Evolutionary conservation across 805 yeast species (phyloP).

Genomic region (Wickerhamia fluorescens): DNA sequence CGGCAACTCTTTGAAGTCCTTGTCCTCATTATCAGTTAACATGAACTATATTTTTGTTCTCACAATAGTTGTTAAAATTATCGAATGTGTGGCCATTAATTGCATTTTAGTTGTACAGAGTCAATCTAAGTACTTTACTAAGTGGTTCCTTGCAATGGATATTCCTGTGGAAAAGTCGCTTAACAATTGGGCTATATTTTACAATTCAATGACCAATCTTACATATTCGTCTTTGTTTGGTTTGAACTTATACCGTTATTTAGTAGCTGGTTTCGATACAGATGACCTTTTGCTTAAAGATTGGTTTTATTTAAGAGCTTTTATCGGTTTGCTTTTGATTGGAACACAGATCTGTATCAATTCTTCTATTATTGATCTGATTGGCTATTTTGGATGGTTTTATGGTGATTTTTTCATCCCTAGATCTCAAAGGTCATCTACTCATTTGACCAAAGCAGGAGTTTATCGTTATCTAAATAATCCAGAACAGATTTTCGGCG

Average conservation of each 20-base stretch:
- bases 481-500: conserved; percentile 75
- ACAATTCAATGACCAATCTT: conserved; percentile 43
- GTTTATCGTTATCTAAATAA: conserved; percentile 76
- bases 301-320: conserved; percentile 46
- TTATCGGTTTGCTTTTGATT: conserved; percentile 50
- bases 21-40: no score
- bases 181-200: conserved; percentile 66
- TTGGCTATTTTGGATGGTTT: conserved; percentile 86
- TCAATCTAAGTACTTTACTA: conserved; percentile 54
- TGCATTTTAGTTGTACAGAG: conserved; percentile 53
- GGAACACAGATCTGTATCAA: conserved; percentile 64
- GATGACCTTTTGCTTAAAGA: conserved; percentile 18
- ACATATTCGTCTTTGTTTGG: conserved; percentile 49
- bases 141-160: conserved; percentile 56
- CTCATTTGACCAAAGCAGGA: conserved; percentile 65
- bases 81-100: conserved; percentile 47
- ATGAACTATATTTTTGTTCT: conserved; percentile 28
- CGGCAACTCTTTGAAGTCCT: conserved; percentile 19
- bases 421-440: conserved; percentile 31
- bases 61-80: conserved; percentile 41
- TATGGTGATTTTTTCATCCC: conserved; percentile 79
- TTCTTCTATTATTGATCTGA: conserved; percentile 56
- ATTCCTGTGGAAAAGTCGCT: conserved; percentile 58
- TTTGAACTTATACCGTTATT: conserved; percentile 24
- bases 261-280: conserved; percentile 10